Conservation (phyloP, 208 protist species). For the Trypanosoma caninum region DNA sequence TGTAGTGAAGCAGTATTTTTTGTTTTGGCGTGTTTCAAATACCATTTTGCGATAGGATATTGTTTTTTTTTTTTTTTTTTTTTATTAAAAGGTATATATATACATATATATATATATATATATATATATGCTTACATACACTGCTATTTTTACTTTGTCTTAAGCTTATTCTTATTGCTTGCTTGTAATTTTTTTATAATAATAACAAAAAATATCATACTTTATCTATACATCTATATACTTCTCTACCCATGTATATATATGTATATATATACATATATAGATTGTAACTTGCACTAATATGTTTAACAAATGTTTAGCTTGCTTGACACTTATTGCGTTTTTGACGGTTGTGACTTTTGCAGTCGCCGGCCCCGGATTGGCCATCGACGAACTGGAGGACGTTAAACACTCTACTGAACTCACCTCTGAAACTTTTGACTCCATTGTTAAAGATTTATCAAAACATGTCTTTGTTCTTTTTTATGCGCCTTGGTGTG, state of each 20-base stretch:
- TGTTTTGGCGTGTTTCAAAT: neutral
- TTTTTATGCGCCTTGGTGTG: conserved; percentile 97
- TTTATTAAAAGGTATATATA: neutral
- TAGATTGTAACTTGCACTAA: neutral
- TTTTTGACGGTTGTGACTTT: neutral
- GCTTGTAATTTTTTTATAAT: no score
- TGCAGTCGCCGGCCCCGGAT: neutral
- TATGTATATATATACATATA: conserved; percentile 27
- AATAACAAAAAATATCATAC: no score
- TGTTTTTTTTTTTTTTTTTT: conserved; percentile 10
- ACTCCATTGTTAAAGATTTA: conserved; percentile 72
- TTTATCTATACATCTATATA: no score
- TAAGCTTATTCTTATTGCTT: no score
- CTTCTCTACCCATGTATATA: conserved; percentile 7
- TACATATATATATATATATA: neutral
- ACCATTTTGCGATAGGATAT: neutral
- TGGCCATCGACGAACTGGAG: neutral
- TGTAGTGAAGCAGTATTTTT: no score
- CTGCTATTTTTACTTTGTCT: neutral
- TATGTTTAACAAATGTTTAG: neutral
- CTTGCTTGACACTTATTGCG: neutral
- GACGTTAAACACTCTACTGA: conserved; percentile 24
- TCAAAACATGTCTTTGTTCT: conserved; percentile 94
- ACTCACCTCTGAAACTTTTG: conserved; percentile 72
- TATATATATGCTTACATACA: neutral